A percentile compares a stretch with the other conserved stretches of the same genome.
Conservation (phyloP, 1,284 basidiomycete genomes). For the Cerrena zonata region DNA sequence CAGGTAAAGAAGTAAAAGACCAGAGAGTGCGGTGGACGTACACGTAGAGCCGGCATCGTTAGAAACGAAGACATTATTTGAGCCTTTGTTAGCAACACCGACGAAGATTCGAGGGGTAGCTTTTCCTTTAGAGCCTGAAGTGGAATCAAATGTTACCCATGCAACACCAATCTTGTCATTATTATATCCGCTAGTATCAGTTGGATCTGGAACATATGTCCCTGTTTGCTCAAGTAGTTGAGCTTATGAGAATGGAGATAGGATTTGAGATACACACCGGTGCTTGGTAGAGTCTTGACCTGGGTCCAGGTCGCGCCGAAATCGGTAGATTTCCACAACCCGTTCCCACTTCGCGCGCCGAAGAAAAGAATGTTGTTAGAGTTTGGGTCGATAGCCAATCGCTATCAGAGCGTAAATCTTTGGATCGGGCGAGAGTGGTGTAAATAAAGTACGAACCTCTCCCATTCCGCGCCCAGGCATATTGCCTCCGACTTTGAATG, state of each 20-base stretch:
- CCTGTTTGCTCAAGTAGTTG: slow-evolving; percentile 29
- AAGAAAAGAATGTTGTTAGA: slow-evolving; percentile 56
- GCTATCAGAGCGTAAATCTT: slow-evolving; percentile 27
- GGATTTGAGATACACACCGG: slow-evolving; percentile 32
- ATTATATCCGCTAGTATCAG: slow-evolving; percentile 52
- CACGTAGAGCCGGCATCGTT: slow-evolving; percentile 53
- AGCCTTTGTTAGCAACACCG: slow-evolving; percentile 53
- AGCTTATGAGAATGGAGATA: background rate
- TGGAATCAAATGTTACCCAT: slow-evolving; percentile 63
- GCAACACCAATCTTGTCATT: slow-evolving; percentile 50
- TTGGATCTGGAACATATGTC: slow-evolving; percentile 49
- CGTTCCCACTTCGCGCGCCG: slow-evolving; percentile 57
- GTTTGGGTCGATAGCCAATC: slow-evolving; percentile 59
- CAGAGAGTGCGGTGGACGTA: slow-evolving; percentile 22
- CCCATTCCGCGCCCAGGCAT: slow-evolving; percentile 61
- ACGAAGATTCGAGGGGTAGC: slow-evolving; percentile 63
- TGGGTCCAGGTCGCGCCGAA: slow-evolving; percentile 52
- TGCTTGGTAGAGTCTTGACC: slow-evolving; percentile 50
- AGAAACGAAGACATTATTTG: slow-evolving; percentile 50
- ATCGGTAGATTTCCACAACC: slow-evolving; percentile 59
- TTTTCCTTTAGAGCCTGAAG: slow-evolving; percentile 45
- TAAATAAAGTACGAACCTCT: slow-evolving; percentile 22
- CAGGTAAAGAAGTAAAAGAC: background rate
- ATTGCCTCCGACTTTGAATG: slow-evolving; percentile 64
- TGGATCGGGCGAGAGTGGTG: background rate